phyloP scores from a whole-genome alignment of 495 filamentous ascomycete species.

The Massariosphaeria phaeospora region DNA sequence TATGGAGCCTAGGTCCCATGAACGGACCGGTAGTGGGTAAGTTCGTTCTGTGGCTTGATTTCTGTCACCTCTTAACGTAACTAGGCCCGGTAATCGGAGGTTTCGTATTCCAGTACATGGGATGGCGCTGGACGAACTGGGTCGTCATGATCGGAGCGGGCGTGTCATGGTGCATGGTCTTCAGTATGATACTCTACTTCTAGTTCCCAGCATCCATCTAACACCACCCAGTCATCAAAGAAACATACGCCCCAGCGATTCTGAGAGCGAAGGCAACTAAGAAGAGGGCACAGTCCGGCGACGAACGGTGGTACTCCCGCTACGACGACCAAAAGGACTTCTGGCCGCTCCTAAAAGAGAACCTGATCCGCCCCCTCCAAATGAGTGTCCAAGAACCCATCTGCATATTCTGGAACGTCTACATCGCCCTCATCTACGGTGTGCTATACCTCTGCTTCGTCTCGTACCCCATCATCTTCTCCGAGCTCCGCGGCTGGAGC shows the following conservation, averaged over 20 bases:
- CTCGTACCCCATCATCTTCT: constrained; percentile 77
- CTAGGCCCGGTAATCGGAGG: constrained; percentile 63
- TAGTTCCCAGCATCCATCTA: not conserved
- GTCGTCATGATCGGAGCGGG: constrained; percentile 65
- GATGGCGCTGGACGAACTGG: constrained; percentile 90
- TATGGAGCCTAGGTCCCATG: constrained; percentile 74
- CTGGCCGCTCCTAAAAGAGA: constrained; percentile 57
- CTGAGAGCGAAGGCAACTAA: constrained; percentile 63
- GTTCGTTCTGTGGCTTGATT: not conserved
- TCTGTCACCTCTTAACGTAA: not conserved
- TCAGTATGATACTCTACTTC: not conserved
- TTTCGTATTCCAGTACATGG: constrained; percentile 68
- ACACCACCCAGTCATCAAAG: constrained; percentile 31
- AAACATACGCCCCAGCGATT: constrained; percentile 46
- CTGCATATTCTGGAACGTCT: constrained; percentile 72
- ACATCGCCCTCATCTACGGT: constrained; percentile 57
- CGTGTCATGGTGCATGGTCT: constrained; percentile 49
- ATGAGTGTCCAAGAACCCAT: constrained; percentile 81
- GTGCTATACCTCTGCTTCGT: constrained; percentile 86
- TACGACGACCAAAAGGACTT: constrained; percentile 63
- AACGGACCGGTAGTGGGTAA: constrained; percentile 54
- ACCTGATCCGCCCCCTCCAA: constrained; percentile 69
- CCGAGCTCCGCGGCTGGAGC: constrained; percentile 66
- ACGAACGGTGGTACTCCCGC: constrained; percentile 69
- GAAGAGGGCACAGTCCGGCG: constrained; percentile 66